These are phyloP conservation scores for Trypanosoma vivax DNA, from an alignment of 208 protist species.

Conservation along the genomic window DNA sequence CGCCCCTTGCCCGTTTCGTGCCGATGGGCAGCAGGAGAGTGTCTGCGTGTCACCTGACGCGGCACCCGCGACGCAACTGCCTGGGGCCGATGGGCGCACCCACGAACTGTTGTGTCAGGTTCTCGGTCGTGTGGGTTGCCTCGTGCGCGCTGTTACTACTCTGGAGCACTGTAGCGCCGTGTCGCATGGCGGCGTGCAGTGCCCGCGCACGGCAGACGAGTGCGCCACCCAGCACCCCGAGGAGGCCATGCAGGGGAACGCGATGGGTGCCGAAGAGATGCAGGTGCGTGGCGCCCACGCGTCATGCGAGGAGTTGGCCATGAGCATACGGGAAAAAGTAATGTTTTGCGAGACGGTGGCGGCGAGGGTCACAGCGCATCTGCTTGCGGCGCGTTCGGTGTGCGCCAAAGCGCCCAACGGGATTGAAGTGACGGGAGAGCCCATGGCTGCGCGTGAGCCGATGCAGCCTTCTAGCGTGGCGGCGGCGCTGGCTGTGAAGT, in stretches of 20 bases:
- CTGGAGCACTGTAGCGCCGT: constrained; percentile 40
- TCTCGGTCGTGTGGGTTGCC: constrained; percentile 38
- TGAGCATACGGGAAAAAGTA: constrained; percentile 54
- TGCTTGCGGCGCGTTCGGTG: constrained; percentile 1
- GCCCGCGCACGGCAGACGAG: constrained; percentile 22
- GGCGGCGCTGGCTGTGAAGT: neutral
- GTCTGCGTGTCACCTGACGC: neutral
- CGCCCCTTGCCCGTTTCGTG: constrained; percentile 3
- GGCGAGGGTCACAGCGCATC: constrained; percentile 18
- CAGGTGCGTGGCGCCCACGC: constrained; percentile 13
- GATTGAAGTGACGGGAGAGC: neutral
- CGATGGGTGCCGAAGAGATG: constrained; percentile 21
- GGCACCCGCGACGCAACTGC: no score
- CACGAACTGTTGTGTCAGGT: constrained; percentile 41
- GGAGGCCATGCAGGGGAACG: constrained; percentile 44
- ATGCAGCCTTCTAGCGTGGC: neutral
- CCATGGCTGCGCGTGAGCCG: neutral
- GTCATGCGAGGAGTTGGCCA: constrained; percentile 23
- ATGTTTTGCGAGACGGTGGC: constrained; percentile 49
- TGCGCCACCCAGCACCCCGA: constrained; percentile 44
- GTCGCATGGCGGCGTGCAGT: constrained; percentile 11
- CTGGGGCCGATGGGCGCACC: no score
- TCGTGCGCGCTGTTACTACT: constrained; percentile 73
- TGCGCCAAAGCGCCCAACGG: neutral
- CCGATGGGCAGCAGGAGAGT: constrained; percentile 1